Conservation (phyloP, 2,329 filamentous ascomycete species). For the Sphaerulina musiva region DNA sequence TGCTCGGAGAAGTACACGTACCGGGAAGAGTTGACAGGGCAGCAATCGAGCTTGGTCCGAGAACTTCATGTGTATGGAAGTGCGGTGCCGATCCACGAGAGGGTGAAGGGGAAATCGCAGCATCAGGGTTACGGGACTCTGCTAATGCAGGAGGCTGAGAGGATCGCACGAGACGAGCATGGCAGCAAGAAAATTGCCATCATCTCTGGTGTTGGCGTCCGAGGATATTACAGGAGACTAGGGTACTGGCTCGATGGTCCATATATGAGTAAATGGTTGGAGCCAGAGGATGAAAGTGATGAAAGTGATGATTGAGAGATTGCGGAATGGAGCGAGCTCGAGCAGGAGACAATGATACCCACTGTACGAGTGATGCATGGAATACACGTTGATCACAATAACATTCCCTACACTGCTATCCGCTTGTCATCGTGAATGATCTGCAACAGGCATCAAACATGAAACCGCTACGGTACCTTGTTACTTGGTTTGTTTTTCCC, state of each 20-base stretch:
- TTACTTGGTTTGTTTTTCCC: too few species aligned
- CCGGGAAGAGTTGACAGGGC: slow-evolving; percentile 73
- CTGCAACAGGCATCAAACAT: too few species aligned
- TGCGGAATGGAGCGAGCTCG: background rate
- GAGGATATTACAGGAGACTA: slow-evolving; percentile 88
- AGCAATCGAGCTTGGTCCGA: slow-evolving; percentile 84
- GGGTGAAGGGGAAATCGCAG: slow-evolving; percentile 94
- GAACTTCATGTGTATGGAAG: slow-evolving; percentile 96
- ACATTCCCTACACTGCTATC: too few species aligned
- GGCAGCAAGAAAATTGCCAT: slow-evolving; percentile 91
- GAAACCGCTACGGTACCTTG: too few species aligned
- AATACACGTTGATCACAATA: background rate
- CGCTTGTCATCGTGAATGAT: too few species aligned
- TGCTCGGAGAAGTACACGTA: slow-evolving; percentile 90
- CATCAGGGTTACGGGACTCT: slow-evolving; percentile 95
- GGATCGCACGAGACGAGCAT: slow-evolving; percentile 90
- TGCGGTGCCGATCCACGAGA: slow-evolving; percentile 91
- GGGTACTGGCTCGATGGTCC: slow-evolving; percentile 92
- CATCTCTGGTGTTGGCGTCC: slow-evolving; percentile 93
- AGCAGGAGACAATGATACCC: background rate
- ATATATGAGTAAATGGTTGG: slow-evolving; percentile 49
- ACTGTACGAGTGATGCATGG: background rate
- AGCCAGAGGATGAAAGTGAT: slow-evolving; percentile 26
- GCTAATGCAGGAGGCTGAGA: slow-evolving; percentile 95
- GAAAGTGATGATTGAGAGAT: slow-evolving; percentile 23